Evolutionary conservation across 139 green algal species (phyloP).

Genomic region (Ettlia oleoabundans): DNA sequence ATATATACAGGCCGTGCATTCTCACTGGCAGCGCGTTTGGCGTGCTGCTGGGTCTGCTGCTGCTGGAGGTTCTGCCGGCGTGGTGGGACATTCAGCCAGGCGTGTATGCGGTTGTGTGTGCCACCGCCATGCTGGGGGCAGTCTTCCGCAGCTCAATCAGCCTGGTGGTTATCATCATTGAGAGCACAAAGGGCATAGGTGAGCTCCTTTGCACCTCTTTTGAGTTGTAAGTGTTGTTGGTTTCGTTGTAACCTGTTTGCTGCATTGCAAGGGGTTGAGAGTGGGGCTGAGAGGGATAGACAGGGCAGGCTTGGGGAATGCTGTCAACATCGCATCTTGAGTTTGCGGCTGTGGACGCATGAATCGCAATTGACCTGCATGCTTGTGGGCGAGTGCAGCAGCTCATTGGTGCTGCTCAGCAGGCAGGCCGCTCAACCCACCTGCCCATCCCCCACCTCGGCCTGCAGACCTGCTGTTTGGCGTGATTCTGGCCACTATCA

Average conservation of each 20-base stretch:
- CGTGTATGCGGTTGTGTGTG: slow-evolving; percentile 85
- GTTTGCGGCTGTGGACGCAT: too few species aligned
- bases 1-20: slow-evolving; percentile 14
- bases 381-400: too few species aligned
- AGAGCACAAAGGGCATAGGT: slow-evolving; percentile 54
- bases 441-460: not conserved
- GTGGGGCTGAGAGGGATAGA: too few species aligned
- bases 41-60: slow-evolving; percentile 65
- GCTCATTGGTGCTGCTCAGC: too few species aligned
- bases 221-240: too few species aligned
- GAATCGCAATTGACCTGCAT: too few species aligned
- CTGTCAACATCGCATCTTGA: too few species aligned
- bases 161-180: slow-evolving; percentile 91
- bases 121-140: slow-evolving; percentile 81
- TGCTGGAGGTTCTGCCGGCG: slow-evolving; percentile 64
- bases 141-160: slow-evolving; percentile 90
- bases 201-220: not conserved
- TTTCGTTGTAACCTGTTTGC: too few species aligned
- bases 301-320: too few species aligned
- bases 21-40: slow-evolving; percentile 71
- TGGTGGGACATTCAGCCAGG: slow-evolving; percentile 68
- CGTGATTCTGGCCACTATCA: slow-evolving; percentile 77
- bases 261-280: too few species aligned
- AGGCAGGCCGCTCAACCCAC: not conserved
- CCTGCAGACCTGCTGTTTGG: slow-evolving; percentile 78